A percentile compares a stretch with the other conserved stretches of the same genome.
Evolutionary conservation across 225 moss, liverwort and hornwort species (phyloP).

Genomic region (Physcomitrellopsis africana): DNA sequence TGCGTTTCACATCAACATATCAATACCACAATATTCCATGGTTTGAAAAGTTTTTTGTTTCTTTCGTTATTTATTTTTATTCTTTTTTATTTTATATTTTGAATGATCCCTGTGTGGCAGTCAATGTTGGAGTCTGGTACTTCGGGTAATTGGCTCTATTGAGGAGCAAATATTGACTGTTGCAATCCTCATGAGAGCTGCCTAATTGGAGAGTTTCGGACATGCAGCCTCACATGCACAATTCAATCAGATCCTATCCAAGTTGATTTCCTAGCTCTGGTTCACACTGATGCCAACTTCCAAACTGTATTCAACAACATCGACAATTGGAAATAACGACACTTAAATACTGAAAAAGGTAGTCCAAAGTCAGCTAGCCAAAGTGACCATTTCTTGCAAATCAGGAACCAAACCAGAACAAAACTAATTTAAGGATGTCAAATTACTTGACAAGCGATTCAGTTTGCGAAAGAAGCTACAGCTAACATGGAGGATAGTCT

Average conservation of each 20-base stretch:
- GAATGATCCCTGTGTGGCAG: no score
- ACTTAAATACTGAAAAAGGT: no score
- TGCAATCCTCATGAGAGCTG: slow-evolving; percentile 23
- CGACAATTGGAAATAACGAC: neutral
- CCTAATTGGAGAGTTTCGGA: slow-evolving; percentile 8
- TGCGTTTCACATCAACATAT: slow-evolving; percentile 4
- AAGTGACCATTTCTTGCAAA: no score
- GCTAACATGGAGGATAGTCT: no score
- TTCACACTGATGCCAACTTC: slow-evolving; percentile 2
- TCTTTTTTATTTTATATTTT: no score
- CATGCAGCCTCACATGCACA: slow-evolving; percentile 3
- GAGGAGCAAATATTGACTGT: slow-evolving; percentile 9
- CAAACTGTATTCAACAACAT: neutral
- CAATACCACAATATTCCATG: neutral
- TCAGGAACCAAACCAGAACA: no score
- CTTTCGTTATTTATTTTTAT: no score
- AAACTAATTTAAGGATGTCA: no score
- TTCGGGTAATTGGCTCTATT: neutral
- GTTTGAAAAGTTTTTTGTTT: neutral
- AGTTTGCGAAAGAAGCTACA: no score
- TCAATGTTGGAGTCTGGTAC: no score
- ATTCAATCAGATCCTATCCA: slow-evolving; percentile 27
- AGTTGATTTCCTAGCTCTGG: slow-evolving; percentile 10
- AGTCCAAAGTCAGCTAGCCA: no score
- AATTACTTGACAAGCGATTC: no score